phyloP scores from a whole-genome alignment of 208 protist species.

The Endotrypanum monterogeii region DNA sequence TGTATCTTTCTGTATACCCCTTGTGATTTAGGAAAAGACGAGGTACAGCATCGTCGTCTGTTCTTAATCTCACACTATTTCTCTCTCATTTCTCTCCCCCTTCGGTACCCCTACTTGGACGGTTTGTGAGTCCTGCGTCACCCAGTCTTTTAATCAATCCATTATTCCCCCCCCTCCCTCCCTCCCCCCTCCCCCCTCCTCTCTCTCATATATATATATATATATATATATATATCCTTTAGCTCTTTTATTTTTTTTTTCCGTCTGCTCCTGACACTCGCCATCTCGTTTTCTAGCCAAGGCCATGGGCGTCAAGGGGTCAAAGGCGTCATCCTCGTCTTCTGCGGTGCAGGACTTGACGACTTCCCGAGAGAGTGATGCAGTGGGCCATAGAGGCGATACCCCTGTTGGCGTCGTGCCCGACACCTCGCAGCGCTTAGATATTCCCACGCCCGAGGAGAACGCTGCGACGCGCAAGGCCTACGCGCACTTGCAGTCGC shows the following conservation, averaged over 20 bases:
- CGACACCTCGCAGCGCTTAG: constrained; percentile 31
- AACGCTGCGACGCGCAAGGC: constrained; percentile 37
- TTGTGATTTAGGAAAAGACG: too few species aligned
- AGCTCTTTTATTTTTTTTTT: not conserved
- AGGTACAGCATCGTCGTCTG: too few species aligned
- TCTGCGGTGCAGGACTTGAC: not conserved
- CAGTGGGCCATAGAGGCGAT: not conserved
- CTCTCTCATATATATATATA: not conserved
- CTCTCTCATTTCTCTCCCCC: too few species aligned
- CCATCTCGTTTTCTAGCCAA: not conserved
- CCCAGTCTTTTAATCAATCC: not conserved
- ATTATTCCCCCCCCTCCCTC: not conserved
- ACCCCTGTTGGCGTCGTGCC: constrained; percentile 12
- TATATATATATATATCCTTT: not conserved
- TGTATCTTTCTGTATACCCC: too few species aligned
- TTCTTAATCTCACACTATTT: too few species aligned
- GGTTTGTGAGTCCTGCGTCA: too few species aligned
- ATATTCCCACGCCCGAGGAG: constrained; percentile 45
- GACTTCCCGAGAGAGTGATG: not conserved
- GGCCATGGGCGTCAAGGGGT: constrained; percentile 1
- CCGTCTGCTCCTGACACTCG: not conserved
- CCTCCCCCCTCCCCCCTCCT: not conserved
- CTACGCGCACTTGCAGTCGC: constrained; percentile 37
- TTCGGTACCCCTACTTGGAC: too few species aligned
- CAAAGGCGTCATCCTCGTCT: not conserved